Evolutionary conservation across 345 rosid species (phyloP), one percentile per base, ranked within the genome.

Genomic region (Cardamine occulta): DNA sequence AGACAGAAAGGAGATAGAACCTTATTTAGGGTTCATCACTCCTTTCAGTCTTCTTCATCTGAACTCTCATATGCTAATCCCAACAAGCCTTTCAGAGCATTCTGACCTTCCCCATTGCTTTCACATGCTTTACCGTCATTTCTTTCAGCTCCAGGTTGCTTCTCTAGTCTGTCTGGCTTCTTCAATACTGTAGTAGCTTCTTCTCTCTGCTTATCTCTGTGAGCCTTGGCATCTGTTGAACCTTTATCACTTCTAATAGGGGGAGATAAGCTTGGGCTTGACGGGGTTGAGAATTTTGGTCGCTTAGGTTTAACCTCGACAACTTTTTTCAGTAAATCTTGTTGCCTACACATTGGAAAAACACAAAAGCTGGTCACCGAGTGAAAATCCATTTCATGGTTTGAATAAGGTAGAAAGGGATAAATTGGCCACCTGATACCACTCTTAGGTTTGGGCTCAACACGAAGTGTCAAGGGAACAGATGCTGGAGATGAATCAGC

Each of bases 371-470:
- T 63, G 51, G 52, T 35, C 21, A 58, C 29, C 2, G 9, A 56
- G 15, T 6, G 2, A 57, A 48, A 58, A 10, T 8, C 66, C 68
- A 48, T n/a, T 73, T 59, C 35, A 75, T 70, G 54, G 10, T 23
- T 34, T 47, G 5, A 52, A 18, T 5, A 58, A 60, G 7, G n/a
- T n/a, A n/a, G 17, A 39, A 58, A 68, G 57, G 1, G 15, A 51
- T 11, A 9, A 44, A 52, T 13, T 19, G 70, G 42, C 28, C 75
- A 92, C 97, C 97, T 92, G 64, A 92, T 95, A 63, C 97, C 93
- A 72, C 97, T 90, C 86, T 89, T 95, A 48, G 97, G 87, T 81
- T 95, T 95, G 47, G 97, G 99, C 73, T 95, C 99, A 45, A 92
- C 96, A 45, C 97, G 97, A 52, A 92, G 96, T 8, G 98, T 66